Conservation (phyloP, 129 eudicot genomes). For the Artemisia tridentata region DNA sequence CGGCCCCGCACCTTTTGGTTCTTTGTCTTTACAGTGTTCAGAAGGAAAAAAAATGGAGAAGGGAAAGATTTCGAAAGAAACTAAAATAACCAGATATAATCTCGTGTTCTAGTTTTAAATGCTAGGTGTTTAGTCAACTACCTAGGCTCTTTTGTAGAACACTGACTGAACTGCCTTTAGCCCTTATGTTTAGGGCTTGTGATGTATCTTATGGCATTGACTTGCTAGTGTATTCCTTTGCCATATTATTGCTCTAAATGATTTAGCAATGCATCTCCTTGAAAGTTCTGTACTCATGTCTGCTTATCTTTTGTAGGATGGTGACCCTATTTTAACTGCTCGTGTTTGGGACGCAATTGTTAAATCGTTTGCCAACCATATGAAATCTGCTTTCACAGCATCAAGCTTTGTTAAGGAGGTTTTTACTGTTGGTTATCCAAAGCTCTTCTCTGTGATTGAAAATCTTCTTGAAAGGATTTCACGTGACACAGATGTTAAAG, state of each 20-base stretch:
- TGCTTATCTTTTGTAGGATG: conserved; percentile 49
- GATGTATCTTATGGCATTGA: conserved; percentile 10
- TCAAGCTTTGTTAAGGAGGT: conserved; percentile 90
- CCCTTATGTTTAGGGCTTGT: neutral
- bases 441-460: conserved; percentile 72
- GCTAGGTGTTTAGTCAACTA: neutral
- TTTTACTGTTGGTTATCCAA: conserved; percentile 82
- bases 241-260: neutral
- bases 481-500: conserved; percentile 93
- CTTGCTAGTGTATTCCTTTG: conserved; percentile 1
- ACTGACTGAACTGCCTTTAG: conserved; percentile 7
- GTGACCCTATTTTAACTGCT: conserved; percentile 73
- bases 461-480: conserved; percentile 87
- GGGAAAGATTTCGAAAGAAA: too few relatives aligned
- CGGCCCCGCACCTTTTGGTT: too few relatives aligned
- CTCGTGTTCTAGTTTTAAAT: too few relatives aligned
- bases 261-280: conserved; percentile 7
- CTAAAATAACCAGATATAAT: too few relatives aligned
- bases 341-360: conserved; percentile 96
- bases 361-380: conserved; percentile 82
- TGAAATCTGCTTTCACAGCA: conserved; percentile 86
- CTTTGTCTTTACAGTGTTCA: too few relatives aligned
- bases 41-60: too few relatives aligned
- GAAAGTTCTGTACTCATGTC: conserved; percentile 16
- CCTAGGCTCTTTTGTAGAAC: neutral